Evolutionary conservation across 495 filamentous ascomycete genomes (phyloP), one percentile per base, ranked within the genome.

Genomic region (Penicillium macrosclerotiorum): DNA sequence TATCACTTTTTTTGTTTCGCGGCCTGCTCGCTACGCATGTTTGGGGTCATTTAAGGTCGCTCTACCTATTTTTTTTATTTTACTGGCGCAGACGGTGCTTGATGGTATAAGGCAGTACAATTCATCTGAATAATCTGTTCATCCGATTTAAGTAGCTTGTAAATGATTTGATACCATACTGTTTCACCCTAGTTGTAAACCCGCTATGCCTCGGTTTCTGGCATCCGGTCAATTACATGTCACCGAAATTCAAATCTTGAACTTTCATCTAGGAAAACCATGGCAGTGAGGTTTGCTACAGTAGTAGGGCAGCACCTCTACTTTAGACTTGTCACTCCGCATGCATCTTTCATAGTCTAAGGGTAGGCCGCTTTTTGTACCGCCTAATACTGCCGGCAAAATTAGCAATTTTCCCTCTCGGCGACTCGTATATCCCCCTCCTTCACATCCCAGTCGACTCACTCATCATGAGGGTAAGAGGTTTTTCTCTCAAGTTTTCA

Each of bases 31-130:
- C 38, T 41, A 41, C 54, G 33, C 25, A 65, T 64, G 54, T 66
- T 69, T 64, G 67, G 65, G 68, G 65, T 67, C 64, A 70, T 74
- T 68, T 68, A 53, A 58, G 64, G 68, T 60, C 66, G 64, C 61
- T 67, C 55, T 54, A 52, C 54, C 48, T 54, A 54, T 64, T 31
- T 47, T 41, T 52, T 42, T 42, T 47, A 29, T 51, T 57, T 42
- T n/a, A n/a, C 39, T 57, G 59, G 59, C 59, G 59, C 59, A 63
- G 45, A 48, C 29, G 59, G 56, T 60, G 59, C 59, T 59, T 42
- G 46, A 50, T 63, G 65, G 63, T 65, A 58, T 64, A 52, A 62
- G 59, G 59, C 59, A 60, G 53, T 60, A 60, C 59, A 63, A 50
- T 57, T 52, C 42, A 57, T 47, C 57, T 63, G 56, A 54, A 57